Base-by-base conservation (phyloP, 2,329 filamentous ascomycete genomes). In the Phialophora expanda region DNA sequence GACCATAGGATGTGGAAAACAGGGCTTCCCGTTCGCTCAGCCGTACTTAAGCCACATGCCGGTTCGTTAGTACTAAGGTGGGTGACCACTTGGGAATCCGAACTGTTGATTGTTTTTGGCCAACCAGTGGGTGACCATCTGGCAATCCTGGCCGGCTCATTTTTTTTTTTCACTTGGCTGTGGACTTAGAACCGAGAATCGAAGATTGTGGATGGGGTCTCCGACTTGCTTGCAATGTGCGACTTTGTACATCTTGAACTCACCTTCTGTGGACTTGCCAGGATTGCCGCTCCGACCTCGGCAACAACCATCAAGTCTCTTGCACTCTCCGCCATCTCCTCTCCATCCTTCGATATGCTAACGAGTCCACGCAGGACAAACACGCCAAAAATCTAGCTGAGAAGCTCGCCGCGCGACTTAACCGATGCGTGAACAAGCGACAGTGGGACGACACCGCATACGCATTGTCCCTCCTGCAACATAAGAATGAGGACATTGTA, bases 371-470 rank as follows among this genome's bases (percentile, higher is more conserved):
- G 30, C 70, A 96, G 93, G 95, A 99, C 78, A 97, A 97, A 82
- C 95, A 99, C 75, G 93, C 95, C 57, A 95, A 93, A 74, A 94
- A 99, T 76, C 85, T 99, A 30, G 89, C 95, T 0, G 90, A 94
- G 68, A 99, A 99, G 79, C 84, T 99, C 67, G 93, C 95, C 0
- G 93, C 93, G 4, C 86, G 95, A 70, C 84, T 99, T 53, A 84
- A 86, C 1, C 86, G 94, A 55, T 97, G 93, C 74, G 93, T 97
- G 76, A 96, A 86, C 56, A 94, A 99, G 80, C 85, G 93, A 69
- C 93, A 98, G 76, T 99, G 95, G 95, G 96, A 94, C 75, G 95
- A 99, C 79, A 93, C 98, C 51, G 92, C 94, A 0, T 99, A 93
- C 81, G 93, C 93, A 2, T 80, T 99, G 66, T 92, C 92, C 2